Evolutionary conservation across 2,329 filamentous ascomycete species (phyloP), one percentile per base, ranked within the genome.

Genomic region (Aspergillus sp.): DNA sequence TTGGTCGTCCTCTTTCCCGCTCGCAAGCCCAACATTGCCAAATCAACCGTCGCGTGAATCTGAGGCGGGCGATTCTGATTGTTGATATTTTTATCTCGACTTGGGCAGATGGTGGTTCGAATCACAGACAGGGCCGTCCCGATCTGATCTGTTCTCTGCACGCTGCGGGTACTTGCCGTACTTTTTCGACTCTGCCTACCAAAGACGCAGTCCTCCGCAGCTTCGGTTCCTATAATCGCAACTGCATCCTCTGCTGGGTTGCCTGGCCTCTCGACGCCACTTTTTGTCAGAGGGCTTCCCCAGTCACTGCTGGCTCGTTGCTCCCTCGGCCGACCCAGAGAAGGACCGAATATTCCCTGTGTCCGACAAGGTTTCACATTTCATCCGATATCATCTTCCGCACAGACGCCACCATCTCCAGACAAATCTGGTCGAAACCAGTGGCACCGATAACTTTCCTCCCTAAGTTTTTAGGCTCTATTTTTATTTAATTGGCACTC

Each of bases 91-190:
- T 58, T 51, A 41, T 54, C 54, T 52, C 57, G 54, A 56, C 53
- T 56, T 51, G 56, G 56, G 56, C 55, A 60, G 62, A 65, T 64
- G 60, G 57, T 64, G 51, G 42, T 61, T 62, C 56, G 48, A 58
- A 61, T 57, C 57, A 59, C 53, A 61, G 54, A 59, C 61, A 61
- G 58, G 59, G 53, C 57, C 57, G 58, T 58, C 61, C 56, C 58
- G 64, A 68, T 69, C 65, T 68, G 65, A 68, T 65, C 65, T 68
- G 62, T 68, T 64, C 61, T 59, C 63, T 64, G 66, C 60, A 56
- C 55, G 56, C 56, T 64, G 56, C 61, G 65, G 53, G 59, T 61
- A 58, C 56, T 59, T 60, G 57, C 61, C 62, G 60, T 62, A 63
- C 57, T 61, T 61, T 60, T 59, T 54, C 55, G 46, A 52, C 49